Percentiles rank a stretch among this genome's conserved stretches.
Conservation (phyloP, 208 protist genomes). For the Crithidia fasciculata region DNA sequence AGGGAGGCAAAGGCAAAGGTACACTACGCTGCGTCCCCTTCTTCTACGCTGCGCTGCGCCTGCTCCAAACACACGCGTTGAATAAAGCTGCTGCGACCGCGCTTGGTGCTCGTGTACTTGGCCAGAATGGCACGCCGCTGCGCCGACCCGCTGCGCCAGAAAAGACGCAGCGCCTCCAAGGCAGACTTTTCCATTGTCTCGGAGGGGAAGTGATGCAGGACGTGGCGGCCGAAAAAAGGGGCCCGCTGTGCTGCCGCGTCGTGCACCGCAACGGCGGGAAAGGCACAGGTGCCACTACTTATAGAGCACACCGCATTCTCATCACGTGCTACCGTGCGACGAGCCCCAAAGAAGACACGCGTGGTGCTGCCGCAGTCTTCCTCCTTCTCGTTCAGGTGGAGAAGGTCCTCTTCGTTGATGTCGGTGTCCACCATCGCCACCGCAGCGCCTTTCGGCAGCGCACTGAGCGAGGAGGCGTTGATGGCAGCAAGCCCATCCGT, state of each 20-base stretch:
- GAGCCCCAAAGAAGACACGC: slow-evolving; percentile 27
- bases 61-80: slow-evolving; percentile 46
- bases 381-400: slow-evolving; percentile 16
- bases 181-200: slow-evolving; percentile 58
- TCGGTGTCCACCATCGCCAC: slow-evolving; percentile 27
- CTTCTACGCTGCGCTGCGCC: slow-evolving; percentile 20
- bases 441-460: slow-evolving; percentile 51
- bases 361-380: neutral
- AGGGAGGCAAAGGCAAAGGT: neutral
- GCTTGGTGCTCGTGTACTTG: slow-evolving; percentile 34
- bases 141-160: slow-evolving; percentile 53
- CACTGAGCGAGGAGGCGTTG: slow-evolving; percentile 58
- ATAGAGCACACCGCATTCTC: slow-evolving; percentile 4
- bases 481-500: slow-evolving; percentile 39
- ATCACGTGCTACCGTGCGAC: neutral
- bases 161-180: slow-evolving; percentile 62
- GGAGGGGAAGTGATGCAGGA: slow-evolving; percentile 50
- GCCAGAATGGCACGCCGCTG: slow-evolving; percentile 38
- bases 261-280: neutral
- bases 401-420: slow-evolving; percentile 40
- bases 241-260: neutral
- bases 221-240: slow-evolving; percentile 27
- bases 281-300: slow-evolving; percentile 2
- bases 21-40: neutral
- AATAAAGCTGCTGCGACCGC: slow-evolving; percentile 37